Evolutionary conservation across 1,284 basidiomycete species (phyloP).

Genomic region (Apiotrichum siamense): DNA sequence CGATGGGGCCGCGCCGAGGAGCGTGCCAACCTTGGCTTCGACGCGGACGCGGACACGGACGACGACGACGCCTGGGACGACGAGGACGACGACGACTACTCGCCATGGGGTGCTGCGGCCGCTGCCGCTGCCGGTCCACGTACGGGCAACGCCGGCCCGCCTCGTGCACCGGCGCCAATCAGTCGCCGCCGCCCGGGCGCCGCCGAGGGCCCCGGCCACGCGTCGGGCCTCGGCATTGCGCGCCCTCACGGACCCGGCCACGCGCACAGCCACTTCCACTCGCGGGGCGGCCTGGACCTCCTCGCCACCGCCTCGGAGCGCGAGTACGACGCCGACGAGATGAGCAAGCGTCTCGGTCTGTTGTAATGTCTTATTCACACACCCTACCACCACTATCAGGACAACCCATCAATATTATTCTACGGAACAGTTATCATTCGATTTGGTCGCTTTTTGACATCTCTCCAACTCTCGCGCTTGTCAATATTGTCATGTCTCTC

Average conservation of each 20-base stretch:
- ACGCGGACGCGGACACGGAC: constrained; percentile 3
- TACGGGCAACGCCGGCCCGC: not conserved
- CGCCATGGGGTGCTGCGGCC: not conserved
- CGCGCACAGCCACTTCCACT: not conserved
- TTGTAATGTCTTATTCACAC: not conserved
- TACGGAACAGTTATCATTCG: not conserved
- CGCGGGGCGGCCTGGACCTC: not conserved
- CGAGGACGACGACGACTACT: not conserved
- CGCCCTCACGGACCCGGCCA: not conserved
- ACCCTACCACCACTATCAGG: not conserved
- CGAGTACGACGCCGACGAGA: constrained; percentile 9
- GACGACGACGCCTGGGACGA: constrained; percentile 3
- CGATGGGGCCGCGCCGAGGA: constrained; percentile 37
- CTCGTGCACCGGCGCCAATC: not conserved
- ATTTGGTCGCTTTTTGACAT: not conserved
- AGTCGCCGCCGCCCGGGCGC: not conserved
- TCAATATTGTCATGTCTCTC: not conserved
- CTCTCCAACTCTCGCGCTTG: not conserved
- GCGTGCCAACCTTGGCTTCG: not conserved
- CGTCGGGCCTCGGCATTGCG: not conserved
- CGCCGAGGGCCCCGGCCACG: too few relatives aligned
- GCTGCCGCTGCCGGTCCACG: not conserved
- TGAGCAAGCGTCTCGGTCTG: constrained; percentile 4
- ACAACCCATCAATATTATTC: not conserved
- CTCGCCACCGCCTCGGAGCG: not conserved